Evolutionary conservation across 1,284 basidiomycete species (phyloP).

Genomic region (Volvariella volvacea): DNA sequence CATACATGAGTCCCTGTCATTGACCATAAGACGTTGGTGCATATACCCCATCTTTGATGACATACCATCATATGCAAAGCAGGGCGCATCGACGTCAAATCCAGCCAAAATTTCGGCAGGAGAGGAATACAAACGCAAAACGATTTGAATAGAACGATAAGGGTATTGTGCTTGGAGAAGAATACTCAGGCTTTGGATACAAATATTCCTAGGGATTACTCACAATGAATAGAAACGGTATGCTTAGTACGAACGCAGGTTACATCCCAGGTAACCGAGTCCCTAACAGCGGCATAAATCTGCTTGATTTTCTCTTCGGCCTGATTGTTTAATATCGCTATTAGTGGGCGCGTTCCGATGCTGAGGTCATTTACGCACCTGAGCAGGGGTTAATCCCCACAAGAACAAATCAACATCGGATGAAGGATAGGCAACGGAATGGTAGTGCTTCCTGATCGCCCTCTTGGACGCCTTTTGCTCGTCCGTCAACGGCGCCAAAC

Average conservation of each 20-base stretch:
- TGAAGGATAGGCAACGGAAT: slow-evolving; percentile 44
- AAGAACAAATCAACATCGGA: slow-evolving; percentile 59
- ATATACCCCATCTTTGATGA: slow-evolving; percentile 10
- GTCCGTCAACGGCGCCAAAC: slow-evolving; percentile 42
- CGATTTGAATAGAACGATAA: slow-evolving; percentile 54
- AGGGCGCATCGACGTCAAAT: slow-evolving; percentile 56
- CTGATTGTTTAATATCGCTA: slow-evolving; percentile 23
- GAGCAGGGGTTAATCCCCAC: slow-evolving; percentile 49
- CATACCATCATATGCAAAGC: slow-evolving; percentile 53
- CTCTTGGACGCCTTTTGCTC: slow-evolving; percentile 43
- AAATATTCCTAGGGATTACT: slow-evolving; percentile 12
- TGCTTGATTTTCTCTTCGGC: slow-evolving; percentile 54
- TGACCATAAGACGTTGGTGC: background rate
- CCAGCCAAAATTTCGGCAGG: slow-evolving; percentile 57
- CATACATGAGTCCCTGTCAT: slow-evolving; percentile 30
- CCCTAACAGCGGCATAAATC: slow-evolving; percentile 57
- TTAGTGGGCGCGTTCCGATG: slow-evolving; percentile 26
- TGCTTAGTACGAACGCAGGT: slow-evolving; percentile 59
- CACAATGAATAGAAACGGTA: slow-evolving; percentile 55
- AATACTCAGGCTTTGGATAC: background rate
- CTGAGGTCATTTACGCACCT: too few species aligned
- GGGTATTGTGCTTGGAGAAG: slow-evolving; percentile 47
- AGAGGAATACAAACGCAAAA: slow-evolving; percentile 49
- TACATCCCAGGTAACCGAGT: slow-evolving; percentile 59
- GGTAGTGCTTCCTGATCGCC: slow-evolving; percentile 50